Percentiles rank a stretch among this genome's conserved stretches.
Conservation (phyloP, 495 filamentous ascomycete species). For the Rusavskia elegans region DNA sequence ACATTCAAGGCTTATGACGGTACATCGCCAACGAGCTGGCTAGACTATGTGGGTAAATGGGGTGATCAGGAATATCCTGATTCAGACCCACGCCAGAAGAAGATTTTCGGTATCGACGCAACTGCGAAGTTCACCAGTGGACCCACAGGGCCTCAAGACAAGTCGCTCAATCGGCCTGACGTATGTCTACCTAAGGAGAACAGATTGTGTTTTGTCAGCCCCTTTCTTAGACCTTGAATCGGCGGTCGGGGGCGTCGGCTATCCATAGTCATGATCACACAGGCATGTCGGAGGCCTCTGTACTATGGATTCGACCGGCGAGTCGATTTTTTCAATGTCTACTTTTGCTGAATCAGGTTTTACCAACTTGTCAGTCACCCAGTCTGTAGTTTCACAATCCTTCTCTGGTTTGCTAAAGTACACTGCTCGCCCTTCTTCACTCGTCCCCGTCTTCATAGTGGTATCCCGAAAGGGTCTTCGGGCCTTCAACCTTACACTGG, state of each 20-base stretch:
- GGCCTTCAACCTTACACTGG: too few relatives aligned
- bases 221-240: slow-evolving; percentile 3
- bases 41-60: slow-evolving; percentile 39
- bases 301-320: too few relatives aligned
- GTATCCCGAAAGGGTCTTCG: too few relatives aligned
- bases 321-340: too few relatives aligned
- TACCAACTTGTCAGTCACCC: too few relatives aligned
- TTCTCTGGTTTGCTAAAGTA: too few relatives aligned
- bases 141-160: slow-evolving; percentile 41
- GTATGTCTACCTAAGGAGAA: slow-evolving; percentile 22
- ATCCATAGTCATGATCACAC: not conserved
- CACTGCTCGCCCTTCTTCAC: too few relatives aligned
- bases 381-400: too few relatives aligned
- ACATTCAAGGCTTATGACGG: slow-evolving; percentile 27
- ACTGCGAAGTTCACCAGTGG: slow-evolving; percentile 31
- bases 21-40: slow-evolving; percentile 29
- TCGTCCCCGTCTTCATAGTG: too few relatives aligned
- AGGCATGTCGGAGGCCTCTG: too few relatives aligned
- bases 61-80: slow-evolving; percentile 39
- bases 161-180: slow-evolving; percentile 27
- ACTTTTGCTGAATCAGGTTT: too few relatives aligned
- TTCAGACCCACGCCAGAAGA: slow-evolving; percentile 25
- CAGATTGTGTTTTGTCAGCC: slow-evolving; percentile 6
- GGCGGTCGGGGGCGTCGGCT: not conserved
- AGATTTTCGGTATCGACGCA: slow-evolving; percentile 25